Evolutionary conservation across 116 monocot genomes (phyloP), one percentile per base, ranked within the genome.

Genomic region (Dioscorea cayenensis): DNA sequence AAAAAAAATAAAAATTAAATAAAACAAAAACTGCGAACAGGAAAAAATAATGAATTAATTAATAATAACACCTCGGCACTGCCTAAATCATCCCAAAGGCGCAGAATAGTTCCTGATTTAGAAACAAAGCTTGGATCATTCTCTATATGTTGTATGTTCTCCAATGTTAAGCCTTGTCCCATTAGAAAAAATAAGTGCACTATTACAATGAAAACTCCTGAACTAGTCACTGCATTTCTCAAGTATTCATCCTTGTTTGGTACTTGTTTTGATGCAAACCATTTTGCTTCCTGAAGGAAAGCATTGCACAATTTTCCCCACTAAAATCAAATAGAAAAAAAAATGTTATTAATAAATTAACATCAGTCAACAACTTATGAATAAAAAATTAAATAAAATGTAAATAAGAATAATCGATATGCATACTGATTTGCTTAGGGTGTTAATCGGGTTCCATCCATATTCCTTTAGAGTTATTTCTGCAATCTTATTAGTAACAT

Each of bases 21-120:
- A 32, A 32, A 32, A 32, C 32, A 32, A 32, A 32, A 32, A 2
- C 4, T 32, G 32, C 4, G 1, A 32, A 32, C 2, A 32, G 0
- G 3, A 32, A 32, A 32, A 4, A 4, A 25, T 25, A 25, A 25
- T 25, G 25, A 25, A 25, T 25, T 0, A 25, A 25, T 25, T 25
- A 25, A 25, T 25, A 4, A 32, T 32, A 32, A 49, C 73, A 83
- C 84, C 84, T 84, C 63, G 22, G 81, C 87, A 79, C 78, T 81
- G 64, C 81, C 84, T 16, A 87, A 65, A 71, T 87, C 87, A 76
- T 84, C 87, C 78, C 76, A 78, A 66, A 87, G 84, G 1, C 87
- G 71, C 66, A 87, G 77, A 73, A 84, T 84, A 36, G 35, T 73
- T 37, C 81, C 78, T 3, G 78, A 36, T 19, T 64, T 76, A 13